Evolutionary conservation across 2,329 filamentous ascomycete genomes (phyloP).

Genomic region (Tolypocladium ovalisporum): DNA sequence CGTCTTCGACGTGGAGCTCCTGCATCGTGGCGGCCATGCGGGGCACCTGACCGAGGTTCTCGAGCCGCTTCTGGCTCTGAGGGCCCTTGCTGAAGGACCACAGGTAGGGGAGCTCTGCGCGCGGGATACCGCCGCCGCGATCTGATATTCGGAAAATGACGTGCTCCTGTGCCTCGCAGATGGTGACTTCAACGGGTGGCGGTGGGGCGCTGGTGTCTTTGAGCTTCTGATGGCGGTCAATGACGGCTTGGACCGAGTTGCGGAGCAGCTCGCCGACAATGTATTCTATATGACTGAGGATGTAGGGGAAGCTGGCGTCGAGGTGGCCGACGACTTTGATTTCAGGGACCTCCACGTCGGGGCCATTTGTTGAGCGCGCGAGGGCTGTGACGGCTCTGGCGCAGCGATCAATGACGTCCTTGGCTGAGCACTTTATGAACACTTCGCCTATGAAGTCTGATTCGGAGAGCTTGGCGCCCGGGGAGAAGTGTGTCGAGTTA

Average conservation of each 20-base stretch:
- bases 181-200: slow-evolving; percentile 83
- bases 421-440: slow-evolving; percentile 84
- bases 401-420: slow-evolving; percentile 78
- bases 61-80: slow-evolving; percentile 62
- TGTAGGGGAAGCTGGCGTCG: slow-evolving; percentile 88
- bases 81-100: slow-evolving; percentile 98
- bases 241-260: slow-evolving; percentile 87
- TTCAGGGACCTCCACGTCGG: slow-evolving; percentile 61
- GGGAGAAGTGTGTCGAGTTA: slow-evolving; percentile 81
- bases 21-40: slow-evolving; percentile 90
- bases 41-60: slow-evolving; percentile 78
- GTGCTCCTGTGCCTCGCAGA: slow-evolving; percentile 89
- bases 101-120: slow-evolving; percentile 74
- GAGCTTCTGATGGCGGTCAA: slow-evolving; percentile 55
- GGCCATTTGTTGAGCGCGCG: slow-evolving; percentile 63
- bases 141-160: slow-evolving; percentile 96
- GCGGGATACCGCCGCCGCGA: slow-evolving; percentile 82
- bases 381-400: slow-evolving; percentile 66
- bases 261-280: slow-evolving; percentile 91
- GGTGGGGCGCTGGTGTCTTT: slow-evolving; percentile 28
- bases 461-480: slow-evolving; percentile 59
- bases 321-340: slow-evolving; percentile 78
- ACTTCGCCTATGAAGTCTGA: slow-evolving; percentile 91
- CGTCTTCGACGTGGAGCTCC: slow-evolving; percentile 53
- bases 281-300: slow-evolving; percentile 91